These are phyloP conservation scores for Saccharomycopsis amapae DNA, from an alignment of 805 yeast species.

Conservation along the genomic window DNA sequence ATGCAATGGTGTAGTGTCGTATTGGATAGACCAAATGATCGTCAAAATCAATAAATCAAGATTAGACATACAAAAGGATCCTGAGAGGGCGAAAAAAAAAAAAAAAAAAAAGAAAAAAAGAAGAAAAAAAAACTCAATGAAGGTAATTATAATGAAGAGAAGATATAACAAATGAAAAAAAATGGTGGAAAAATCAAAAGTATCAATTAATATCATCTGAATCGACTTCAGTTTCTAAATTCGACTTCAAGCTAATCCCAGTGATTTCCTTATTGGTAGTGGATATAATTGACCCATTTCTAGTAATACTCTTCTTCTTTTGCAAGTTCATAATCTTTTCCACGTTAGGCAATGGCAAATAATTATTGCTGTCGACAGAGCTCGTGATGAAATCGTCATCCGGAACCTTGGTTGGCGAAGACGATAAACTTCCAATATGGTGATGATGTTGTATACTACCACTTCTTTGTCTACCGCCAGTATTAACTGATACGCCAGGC, in stretches of 20 bases:
- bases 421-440: background rate
- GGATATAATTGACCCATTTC: conserved; percentile 20
- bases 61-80: too few species aligned
- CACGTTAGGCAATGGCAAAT: conserved; percentile 20
- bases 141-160: background rate
- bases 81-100: background rate
- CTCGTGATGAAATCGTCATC: conserved; percentile 21
- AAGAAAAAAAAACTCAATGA: background rate
- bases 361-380: conserved; percentile 9
- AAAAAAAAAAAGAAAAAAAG: too few species aligned
- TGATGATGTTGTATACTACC: background rate
- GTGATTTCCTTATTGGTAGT: conserved; percentile 20
- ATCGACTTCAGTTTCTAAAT: conserved; percentile 20
- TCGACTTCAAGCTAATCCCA: conserved; percentile 18
- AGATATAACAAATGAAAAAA: background rate
- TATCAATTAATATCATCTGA: conserved; percentile 7
- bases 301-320: conserved; percentile 20
- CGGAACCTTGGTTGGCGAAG: conserved; percentile 19
- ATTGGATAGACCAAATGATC: too few species aligned
- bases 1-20: too few species aligned
- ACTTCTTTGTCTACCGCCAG: background rate
- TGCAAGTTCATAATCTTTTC: conserved; percentile 20
- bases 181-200: background rate
- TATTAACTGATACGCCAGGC: background rate
- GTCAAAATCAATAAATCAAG: too few species aligned